Percentiles rank a stretch among this genome's conserved stretches.
These are phyloP conservation scores for Pichia scutulata DNA, from an alignment of 805 yeast genomes.

Conservation along the genomic window DNA sequence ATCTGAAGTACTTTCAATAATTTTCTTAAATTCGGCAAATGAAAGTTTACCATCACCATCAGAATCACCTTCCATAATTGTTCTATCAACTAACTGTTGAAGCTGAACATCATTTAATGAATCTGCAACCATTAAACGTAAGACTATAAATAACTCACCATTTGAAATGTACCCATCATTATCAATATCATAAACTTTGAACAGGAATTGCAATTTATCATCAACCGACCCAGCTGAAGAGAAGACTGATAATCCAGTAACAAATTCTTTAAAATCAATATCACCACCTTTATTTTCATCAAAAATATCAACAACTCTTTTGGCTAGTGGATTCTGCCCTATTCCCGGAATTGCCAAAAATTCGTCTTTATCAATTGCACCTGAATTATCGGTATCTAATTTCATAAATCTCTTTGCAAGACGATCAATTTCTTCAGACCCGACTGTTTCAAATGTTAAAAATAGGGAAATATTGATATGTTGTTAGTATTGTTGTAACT, in stretches of 20 bases:
- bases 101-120: slow-evolving; percentile 79
- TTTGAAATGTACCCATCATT: slow-evolving; percentile 91
- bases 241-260: slow-evolving; percentile 61
- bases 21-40: slow-evolving; percentile 78
- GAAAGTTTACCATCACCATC: slow-evolving; percentile 84
- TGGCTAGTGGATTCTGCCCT: slow-evolving; percentile 80
- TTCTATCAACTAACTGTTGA: slow-evolving; percentile 95
- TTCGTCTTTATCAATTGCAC: slow-evolving; percentile 85
- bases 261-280: slow-evolving; percentile 92
- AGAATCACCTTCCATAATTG: slow-evolving; percentile 84
- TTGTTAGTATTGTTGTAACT: not conserved
- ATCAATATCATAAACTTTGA: slow-evolving; percentile 91
- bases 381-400: slow-evolving; percentile 85
- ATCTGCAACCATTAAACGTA: slow-evolving; percentile 95
- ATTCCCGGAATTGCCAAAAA: slow-evolving; percentile 92
- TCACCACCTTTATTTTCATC: slow-evolving; percentile 90
- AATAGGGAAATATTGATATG: not conserved
- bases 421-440: slow-evolving; percentile 85
- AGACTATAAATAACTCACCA: slow-evolving; percentile 86
- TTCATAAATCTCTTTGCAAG: slow-evolving; percentile 91
- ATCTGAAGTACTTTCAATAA: slow-evolving; percentile 41
- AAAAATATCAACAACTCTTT: slow-evolving; percentile 85
- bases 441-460: slow-evolving; percentile 37
- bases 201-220: slow-evolving; percentile 83
- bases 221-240: slow-evolving; percentile 73